Conservation (phyloP, 164 flowering plant species). For the Aristolochia contorta region DNA sequence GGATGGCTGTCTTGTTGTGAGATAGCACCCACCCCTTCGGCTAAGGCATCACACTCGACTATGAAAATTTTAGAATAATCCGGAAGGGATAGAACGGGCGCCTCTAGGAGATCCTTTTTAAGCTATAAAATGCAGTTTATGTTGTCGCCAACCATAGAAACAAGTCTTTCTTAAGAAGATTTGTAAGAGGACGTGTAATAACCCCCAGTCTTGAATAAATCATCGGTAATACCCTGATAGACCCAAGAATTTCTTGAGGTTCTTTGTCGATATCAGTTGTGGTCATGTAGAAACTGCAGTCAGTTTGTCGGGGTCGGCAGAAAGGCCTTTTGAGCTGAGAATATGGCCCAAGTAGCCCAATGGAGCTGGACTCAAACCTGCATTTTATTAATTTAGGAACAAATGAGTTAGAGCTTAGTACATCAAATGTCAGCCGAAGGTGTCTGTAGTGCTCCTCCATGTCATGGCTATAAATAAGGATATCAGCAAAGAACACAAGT, state of each 20-base stretch:
- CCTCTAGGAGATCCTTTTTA: neutral
- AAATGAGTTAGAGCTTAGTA: neutral
- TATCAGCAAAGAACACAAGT: neutral
- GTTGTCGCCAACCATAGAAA: neutral
- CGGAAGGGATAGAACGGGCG: too few species aligned
- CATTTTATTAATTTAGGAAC: neutral
- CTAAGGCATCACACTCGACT: too few species aligned
- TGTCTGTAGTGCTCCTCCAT: neutral
- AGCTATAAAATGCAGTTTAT: neutral
- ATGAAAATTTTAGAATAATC: too few species aligned
- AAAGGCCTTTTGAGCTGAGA: too few species aligned
- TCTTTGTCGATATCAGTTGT: too few species aligned
- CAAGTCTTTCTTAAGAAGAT: neutral
- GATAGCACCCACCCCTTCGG: too few species aligned
- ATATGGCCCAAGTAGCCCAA: constrained; percentile 1
- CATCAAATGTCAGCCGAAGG: neutral
- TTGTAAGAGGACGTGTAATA: neutral
- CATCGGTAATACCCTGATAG: too few species aligned
- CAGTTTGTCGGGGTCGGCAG: too few species aligned
- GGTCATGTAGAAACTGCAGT: too few species aligned
- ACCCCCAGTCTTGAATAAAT: too few species aligned
- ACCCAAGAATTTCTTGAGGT: too few species aligned
- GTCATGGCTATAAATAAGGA: too few species aligned
- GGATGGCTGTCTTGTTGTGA: neutral
- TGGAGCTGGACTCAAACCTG: neutral